Base-by-base conservation (phyloP, 169 alveolate genomes). In the Cryptosporidium viatorum region DNA sequence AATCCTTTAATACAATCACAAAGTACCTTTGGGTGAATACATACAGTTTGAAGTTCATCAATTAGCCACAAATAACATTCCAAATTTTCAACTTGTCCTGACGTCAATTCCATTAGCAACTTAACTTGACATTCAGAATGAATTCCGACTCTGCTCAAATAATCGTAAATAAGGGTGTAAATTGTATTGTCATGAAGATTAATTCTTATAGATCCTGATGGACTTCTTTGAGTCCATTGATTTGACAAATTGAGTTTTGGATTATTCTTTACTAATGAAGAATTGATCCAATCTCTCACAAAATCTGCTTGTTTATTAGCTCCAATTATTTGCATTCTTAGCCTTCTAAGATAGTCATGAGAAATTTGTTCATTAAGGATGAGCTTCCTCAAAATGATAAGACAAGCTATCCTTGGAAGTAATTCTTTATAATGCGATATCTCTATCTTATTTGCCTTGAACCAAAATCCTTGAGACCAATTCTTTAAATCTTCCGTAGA, bases 251-350 rank as follows among this genome's bases (percentile, higher is more conserved):
- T 39, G 6, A 80, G 48, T 50, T 65, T 80, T 43, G 74, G 74
- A 80, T 80, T 80, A 43, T 65, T 65, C 21, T 29, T 59, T 18
- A 62, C 35, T 9, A 80, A 14, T 3, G 41, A 37, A 16, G 48
- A 23, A 1, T 16, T 80, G 10, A 80, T 35, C 89, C 89, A 80
- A 80, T 80, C 89, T 41, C 89, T 59, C 21, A 80, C 89, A 80
- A 39, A 45, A 18, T 62, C 48, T 33, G 70, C 74, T 33, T 80
- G 89, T 2, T 39, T 39, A 16, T 60, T 45, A 3, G 23, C 52
- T 18, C 89, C 89, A 48, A 80, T 65, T 26, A 80, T 62, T 26
- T 80, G 75, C 89, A 80, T 80, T 8, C 68, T 80, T n/a, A 80
- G 29, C 26, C 89, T 80, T 48, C 89, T 59, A 8, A 80, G 59